These are phyloP conservation scores for Pichia inconspicua DNA, from an alignment of 1,139 yeast genomes.

Conservation along the genomic window DNA sequence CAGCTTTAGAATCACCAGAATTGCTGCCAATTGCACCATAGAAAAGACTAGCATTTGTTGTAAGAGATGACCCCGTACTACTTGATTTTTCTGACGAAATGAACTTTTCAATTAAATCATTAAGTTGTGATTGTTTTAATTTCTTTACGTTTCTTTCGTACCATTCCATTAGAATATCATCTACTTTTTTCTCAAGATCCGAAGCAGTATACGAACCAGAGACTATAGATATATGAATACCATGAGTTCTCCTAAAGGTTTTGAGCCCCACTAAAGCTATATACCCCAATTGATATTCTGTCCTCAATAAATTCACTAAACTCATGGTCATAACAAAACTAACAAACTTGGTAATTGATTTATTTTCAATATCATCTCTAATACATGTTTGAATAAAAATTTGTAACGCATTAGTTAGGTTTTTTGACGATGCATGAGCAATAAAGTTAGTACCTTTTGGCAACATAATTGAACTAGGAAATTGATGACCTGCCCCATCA, in stretches of 20 bases:
- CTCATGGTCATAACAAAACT: constrained; percentile 37
- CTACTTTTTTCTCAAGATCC: constrained; percentile 36
- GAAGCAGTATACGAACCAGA: constrained; percentile 36
- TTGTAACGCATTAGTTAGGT: constrained; percentile 42
- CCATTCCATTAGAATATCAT: constrained; percentile 38
- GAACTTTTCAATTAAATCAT: constrained; percentile 32
- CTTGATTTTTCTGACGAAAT: constrained; percentile 24
- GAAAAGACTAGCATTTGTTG: constrained; percentile 33
- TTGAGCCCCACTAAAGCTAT: constrained; percentile 48
- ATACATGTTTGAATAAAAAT: constrained; percentile 50
- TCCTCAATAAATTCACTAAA: constrained; percentile 41
- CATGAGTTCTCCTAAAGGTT: constrained; percentile 42
- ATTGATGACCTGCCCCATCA: constrained; percentile 7
- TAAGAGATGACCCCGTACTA: constrained; percentile 20
- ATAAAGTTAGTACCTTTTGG: constrained; percentile 32
- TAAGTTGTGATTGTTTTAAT: constrained; percentile 26
- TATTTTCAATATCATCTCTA: constrained; percentile 29
- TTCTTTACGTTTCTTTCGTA: constrained; percentile 24
- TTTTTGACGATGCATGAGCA: constrained; percentile 32
- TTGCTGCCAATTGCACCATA: constrained; percentile 30
- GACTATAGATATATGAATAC: constrained; percentile 47
- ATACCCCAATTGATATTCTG: constrained; percentile 51
- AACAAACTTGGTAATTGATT: constrained; percentile 37
- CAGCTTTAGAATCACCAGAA: constrained; percentile 24
- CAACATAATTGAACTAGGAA: constrained; percentile 31